These are phyloP conservation scores for Penicillium coprophilum DNA, from an alignment of 495 filamentous ascomycete species.

Conservation along the genomic window DNA sequence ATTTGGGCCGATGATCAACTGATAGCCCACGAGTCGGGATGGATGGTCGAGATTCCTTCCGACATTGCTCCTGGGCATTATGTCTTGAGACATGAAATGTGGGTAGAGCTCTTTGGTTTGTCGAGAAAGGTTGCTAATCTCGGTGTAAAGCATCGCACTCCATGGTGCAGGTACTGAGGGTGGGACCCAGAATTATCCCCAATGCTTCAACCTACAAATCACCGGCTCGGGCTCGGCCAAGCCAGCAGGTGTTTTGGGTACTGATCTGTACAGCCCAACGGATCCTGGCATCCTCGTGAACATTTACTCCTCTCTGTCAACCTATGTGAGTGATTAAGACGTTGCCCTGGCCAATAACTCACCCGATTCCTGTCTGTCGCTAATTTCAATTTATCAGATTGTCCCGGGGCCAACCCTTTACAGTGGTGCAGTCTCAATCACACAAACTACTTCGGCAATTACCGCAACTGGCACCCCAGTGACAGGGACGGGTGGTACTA, in stretches of 20 bases:
- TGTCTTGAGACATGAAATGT: conserved; percentile 66
- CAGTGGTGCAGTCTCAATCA: conserved; percentile 29
- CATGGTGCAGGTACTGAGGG: conserved; percentile 55
- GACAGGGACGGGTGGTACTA: conserved; percentile 11
- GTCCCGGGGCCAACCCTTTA: conserved; percentile 52
- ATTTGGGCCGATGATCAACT: conserved; percentile 66
- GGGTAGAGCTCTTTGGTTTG: neutral
- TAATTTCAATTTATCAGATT: conserved; percentile 7
- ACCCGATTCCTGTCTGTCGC: neutral
- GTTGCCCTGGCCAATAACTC: neutral
- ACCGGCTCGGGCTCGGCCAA: conserved; percentile 58
- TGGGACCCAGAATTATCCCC: conserved; percentile 74
- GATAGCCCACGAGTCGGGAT: conserved; percentile 61
- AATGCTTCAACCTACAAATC: conserved; percentile 73
- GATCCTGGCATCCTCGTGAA: conserved; percentile 63
- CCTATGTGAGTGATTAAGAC: conserved; percentile 30
- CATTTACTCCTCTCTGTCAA: conserved; percentile 51
- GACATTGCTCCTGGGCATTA: conserved; percentile 68
- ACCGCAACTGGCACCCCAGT: conserved; percentile 27
- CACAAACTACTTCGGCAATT: conserved; percentile 24
- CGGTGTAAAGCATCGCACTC: conserved; percentile 59
- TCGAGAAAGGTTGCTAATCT: neutral
- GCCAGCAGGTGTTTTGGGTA: conserved; percentile 58
- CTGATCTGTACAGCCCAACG: conserved; percentile 56
- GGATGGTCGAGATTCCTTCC: conserved; percentile 64